Conservation (phyloP, 805 yeast genomes). For the Ogataea pilisensis region DNA sequence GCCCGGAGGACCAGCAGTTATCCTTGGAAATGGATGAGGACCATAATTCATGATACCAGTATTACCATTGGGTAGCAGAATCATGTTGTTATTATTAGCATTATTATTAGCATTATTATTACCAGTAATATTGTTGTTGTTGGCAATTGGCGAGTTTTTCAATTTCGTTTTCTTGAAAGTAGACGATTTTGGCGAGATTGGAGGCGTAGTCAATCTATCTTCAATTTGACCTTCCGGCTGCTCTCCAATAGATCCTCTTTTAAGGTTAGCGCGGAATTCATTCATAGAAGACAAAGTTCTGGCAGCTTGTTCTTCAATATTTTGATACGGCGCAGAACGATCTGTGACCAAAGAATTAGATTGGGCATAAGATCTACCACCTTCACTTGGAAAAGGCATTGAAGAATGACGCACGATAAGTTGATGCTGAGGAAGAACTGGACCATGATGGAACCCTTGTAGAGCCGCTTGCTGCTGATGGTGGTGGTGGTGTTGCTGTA, state of each 20-base stretch:
- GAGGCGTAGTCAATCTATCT: constrained; percentile 21
- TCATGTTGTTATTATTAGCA: not conserved
- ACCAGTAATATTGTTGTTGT: not conserved
- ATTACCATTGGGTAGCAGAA: not conserved
- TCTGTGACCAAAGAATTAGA: too few relatives aligned
- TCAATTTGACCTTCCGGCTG: not conserved
- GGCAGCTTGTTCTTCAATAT: constrained; percentile 28
- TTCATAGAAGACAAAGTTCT: constrained; percentile 26
- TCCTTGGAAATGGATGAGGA: not conserved
- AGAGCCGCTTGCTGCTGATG: constrained; percentile 3
- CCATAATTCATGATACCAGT: not conserved
- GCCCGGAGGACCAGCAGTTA: not conserved
- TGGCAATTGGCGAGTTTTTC: constrained; percentile 14
- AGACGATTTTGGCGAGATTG: constrained; percentile 21
- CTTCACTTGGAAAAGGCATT: constrained; percentile 1
- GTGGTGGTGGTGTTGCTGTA: constrained; percentile 1
- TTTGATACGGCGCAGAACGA: constrained; percentile 8
- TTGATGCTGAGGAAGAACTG: not conserved
- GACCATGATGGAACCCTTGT: constrained; percentile 1
- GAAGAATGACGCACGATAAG: constrained; percentile 6
- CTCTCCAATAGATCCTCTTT: not conserved
- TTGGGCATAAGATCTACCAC: too few relatives aligned
- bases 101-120: not conserved
- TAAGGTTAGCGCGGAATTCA: constrained; percentile 7
- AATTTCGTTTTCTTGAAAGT: constrained; percentile 16